Percentiles rank a stretch among this genome's conserved stretches.
These are phyloP conservation scores for Torulaspora delbrueckii DNA, from an alignment of 805 yeast species.

Conservation along the genomic window DNA sequence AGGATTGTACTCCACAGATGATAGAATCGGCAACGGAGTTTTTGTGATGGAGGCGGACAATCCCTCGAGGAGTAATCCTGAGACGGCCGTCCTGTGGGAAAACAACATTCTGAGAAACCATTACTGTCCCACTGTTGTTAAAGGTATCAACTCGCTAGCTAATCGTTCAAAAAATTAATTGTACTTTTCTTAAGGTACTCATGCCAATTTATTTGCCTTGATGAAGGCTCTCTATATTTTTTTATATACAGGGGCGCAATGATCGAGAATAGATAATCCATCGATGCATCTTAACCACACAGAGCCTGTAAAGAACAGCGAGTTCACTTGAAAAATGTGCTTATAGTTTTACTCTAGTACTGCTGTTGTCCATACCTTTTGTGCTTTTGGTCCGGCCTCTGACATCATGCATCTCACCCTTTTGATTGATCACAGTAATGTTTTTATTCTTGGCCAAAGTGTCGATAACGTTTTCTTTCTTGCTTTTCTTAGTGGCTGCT, in stretches of 20 bases:
- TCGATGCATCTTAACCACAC: background rate
- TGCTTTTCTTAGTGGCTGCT: slow-evolving; percentile 41
- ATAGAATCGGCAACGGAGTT: slow-evolving; percentile 75
- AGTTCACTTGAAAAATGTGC: background rate
- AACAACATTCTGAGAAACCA: slow-evolving; percentile 71
- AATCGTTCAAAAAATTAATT: slow-evolving; percentile 33
- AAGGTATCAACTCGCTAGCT: slow-evolving; percentile 48
- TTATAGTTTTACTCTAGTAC: slow-evolving; percentile 8
- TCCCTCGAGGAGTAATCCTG: slow-evolving; percentile 74
- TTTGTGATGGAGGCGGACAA: slow-evolving; percentile 61
- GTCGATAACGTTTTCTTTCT: slow-evolving; percentile 59
- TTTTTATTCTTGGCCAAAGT: slow-evolving; percentile 69
- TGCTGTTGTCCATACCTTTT: slow-evolving; percentile 4
- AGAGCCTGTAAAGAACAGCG: background rate
- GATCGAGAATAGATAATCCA: background rate
- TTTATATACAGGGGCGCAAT: background rate
- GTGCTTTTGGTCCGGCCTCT: slow-evolving; percentile 57
- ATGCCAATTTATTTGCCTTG: background rate
- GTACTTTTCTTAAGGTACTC: background rate
- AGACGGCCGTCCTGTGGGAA: slow-evolving; percentile 91
- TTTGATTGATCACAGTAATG: slow-evolving; percentile 69
- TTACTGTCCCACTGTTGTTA: slow-evolving; percentile 75
- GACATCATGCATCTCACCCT: slow-evolving; percentile 70
- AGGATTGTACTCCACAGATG: slow-evolving; percentile 82
- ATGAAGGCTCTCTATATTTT: background rate